These are phyloP conservation scores for Medicago lupulina DNA, from an alignment of 306 rosid genomes.

Conservation along the genomic window DNA sequence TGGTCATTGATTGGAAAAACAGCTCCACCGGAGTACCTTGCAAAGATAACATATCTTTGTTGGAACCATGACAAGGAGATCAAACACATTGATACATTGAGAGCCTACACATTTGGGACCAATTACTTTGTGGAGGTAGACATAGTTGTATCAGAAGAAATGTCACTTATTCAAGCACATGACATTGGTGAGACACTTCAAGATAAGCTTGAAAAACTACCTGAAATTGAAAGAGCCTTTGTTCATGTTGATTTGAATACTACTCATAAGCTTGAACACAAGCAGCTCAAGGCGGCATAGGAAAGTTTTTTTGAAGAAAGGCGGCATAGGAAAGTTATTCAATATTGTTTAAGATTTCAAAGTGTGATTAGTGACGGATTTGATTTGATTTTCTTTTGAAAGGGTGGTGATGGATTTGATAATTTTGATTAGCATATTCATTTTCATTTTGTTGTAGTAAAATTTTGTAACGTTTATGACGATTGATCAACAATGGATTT, in stretches of 20 bases:
- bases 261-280: conserved; percentile 83
- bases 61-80: conserved; percentile 87
- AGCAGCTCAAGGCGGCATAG: conserved; percentile 43
- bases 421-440: neutral
- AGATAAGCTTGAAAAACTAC: conserved; percentile 80
- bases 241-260: conserved; percentile 87
- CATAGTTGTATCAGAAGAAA: conserved; percentile 71
- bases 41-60: conserved; percentile 80
- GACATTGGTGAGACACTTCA: conserved; percentile 90
- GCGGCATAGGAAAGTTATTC: conserved; percentile 1
- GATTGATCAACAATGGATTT: neutral
- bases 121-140: conserved; percentile 87
- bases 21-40: conserved; percentile 84
- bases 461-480: neutral
- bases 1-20: conserved; percentile 80
- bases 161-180: conserved; percentile 73
- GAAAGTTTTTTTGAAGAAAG: conserved; percentile 33
- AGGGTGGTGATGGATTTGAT: neutral
- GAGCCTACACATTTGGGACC: conserved; percentile 83
- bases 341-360: neutral
- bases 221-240: conserved; percentile 87
- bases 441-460: neutral
- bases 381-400: neutral
- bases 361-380: conserved; percentile 16
- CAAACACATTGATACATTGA: conserved; percentile 74